Base-by-base conservation (phyloP, 2,329 filamentous ascomycete species). In the Fusarium redolens region DNA sequence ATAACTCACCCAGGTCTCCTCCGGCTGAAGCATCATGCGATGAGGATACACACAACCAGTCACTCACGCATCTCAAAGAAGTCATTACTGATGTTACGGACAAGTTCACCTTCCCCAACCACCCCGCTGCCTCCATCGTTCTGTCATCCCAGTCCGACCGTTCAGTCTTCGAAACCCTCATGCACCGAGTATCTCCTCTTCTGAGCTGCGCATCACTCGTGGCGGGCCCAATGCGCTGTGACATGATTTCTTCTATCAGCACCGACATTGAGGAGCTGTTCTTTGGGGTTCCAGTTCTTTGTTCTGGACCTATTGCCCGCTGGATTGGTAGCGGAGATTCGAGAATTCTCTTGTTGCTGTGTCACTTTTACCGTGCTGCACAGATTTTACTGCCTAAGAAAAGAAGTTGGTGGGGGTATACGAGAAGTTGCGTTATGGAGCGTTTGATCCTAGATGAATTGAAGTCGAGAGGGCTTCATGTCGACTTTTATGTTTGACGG, bases 191-290 rank as follows among this genome's bases (percentile, higher is more conserved):
- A 28, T 48, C 54, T 0, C 54, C 54, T 0, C 30, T 57, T 5
- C 10, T 57, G 1, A 47, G 40, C 30, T 57, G 54, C 2, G 40
- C 17, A n/a, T 31, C 30, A 1, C 52, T 56, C 1, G 22, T 8
- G 2, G 3, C 5, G 7, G 8, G 3, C 9, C 13, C 12, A 2
- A 15, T 25, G 3, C 6, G 5, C 1, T 7, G 7, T 9, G 28
- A 25, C 4, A 45, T 45, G 9, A 1, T 25, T 25, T 25, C 38
- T 25, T n/a, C 13, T 13, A 25, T 57, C 1, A 25, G 22, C 0
- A 3, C 5, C 3, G 10, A 57, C 2, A 57, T 57, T 2, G 54
- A 57, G 18, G 38, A 57, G 18, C 30, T 57, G 1, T 35, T 48
- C 2, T 57, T 35, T 47, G 54, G 40, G 0, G 22, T 57, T 11